Base-by-base conservation (phyloP, 148 eudicot genomes). In the Nepenthes gracilis region DNA sequence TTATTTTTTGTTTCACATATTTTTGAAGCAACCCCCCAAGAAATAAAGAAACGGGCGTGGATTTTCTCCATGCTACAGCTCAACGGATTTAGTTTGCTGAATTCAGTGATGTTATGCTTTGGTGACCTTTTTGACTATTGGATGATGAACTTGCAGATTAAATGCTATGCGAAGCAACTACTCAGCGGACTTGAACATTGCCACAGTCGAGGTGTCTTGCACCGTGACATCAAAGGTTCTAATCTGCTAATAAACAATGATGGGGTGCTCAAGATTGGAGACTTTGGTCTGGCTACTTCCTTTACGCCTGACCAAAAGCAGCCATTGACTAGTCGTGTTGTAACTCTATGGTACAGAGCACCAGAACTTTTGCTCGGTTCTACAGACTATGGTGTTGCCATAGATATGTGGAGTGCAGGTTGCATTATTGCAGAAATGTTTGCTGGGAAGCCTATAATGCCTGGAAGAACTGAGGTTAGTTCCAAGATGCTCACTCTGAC, bases 351-450 rank as follows among this genome's bases (percentile, higher is more conserved):
- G 96, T 85, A 89, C 68, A 80, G 96, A 47, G 85, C 96, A 34
- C 96, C 93, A 11, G 96, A 89, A 62, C 93, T 89, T 64, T 70
- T 89, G 70, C 80, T 89, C 61, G 96, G 96, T 62, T 76, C 93
- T 48, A 85, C 93, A 48, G 64, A 80, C 54, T 89, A 89, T 75
- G 93, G 87, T n/a, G 76, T 80, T 60, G 75, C 81, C 59, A 77
- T 89, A 23, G 96, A 89, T 79, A 77, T 85, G 78, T 89, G 96
- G 96, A 89, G 96, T 67, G 84, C 71, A 4, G 96, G 96, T 60
- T 89, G 96, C 73, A 83, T 89, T 34, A 73, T 89, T 71, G 96
- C 90, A 11, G 96, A 89, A 73, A 64, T 89, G 35, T 85, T 85
- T 73, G 81, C 84, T 57, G 96, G 96, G 38, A 89, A 84, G 77